These are phyloP conservation scores for Spinacia oleracea DNA, from an alignment of 179 eudicot genomes.

Conservation along the genomic window DNA sequence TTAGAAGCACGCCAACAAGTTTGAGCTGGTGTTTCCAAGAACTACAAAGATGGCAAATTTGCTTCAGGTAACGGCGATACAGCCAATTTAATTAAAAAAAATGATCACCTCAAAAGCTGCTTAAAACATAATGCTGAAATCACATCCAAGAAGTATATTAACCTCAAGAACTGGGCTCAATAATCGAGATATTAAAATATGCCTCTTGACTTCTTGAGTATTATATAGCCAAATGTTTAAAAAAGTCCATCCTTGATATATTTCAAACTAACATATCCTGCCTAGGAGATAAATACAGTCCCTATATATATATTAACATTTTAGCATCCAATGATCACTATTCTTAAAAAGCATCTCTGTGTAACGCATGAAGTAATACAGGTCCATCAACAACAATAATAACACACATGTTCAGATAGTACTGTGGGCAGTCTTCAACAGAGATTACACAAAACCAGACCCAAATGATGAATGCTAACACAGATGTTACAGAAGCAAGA, in stretches of 20 bases:
- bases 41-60: conserved; percentile 43
- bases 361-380: background rate
- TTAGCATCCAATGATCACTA: background rate
- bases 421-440: background rate
- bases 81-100: background rate
- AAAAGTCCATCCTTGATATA: background rate
- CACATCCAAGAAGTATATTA: background rate
- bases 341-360: background rate
- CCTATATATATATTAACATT: background rate
- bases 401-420: background rate
- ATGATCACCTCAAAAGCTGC: background rate
- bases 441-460: background rate
- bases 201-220: background rate
- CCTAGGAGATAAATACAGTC: background rate
- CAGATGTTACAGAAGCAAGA: background rate
- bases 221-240: background rate
- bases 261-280: background rate
- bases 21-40: conserved; percentile 77
- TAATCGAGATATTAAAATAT: background rate
- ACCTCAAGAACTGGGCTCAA: conserved; percentile 7
- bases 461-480: background rate
- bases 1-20: conserved; percentile 87
- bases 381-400: background rate
- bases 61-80: conserved; percentile 1
- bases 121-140: conserved; percentile 2